Percentiles rank a stretch among this genome's conserved stretches.
These are phyloP conservation scores for Termitomyces sp. DNA, from an alignment of 768 basidiomycete species.

Conservation along the genomic window DNA sequence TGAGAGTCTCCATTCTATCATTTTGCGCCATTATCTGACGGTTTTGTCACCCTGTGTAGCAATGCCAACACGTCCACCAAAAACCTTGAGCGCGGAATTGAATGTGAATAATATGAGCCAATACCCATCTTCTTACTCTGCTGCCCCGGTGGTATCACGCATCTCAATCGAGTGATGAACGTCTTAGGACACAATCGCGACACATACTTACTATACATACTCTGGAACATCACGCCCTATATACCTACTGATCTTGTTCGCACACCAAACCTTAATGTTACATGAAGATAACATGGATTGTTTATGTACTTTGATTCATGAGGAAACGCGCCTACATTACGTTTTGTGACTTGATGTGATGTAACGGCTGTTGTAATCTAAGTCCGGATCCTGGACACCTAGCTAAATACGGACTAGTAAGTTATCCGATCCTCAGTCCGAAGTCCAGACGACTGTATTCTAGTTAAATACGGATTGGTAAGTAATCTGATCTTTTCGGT, in stretches of 20 bases:
- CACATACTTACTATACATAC: not conserved
- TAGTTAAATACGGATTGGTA: too few species aligned
- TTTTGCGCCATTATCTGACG: slow-evolving; percentile 23
- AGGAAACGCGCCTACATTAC: too few species aligned
- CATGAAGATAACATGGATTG: not conserved
- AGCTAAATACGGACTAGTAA: too few species aligned
- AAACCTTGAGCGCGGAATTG: slow-evolving; percentile 35
- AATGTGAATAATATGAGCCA: slow-evolving; percentile 37
- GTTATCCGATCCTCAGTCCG: too few species aligned
- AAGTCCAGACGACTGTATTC: too few species aligned
- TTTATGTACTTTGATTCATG: not conserved
- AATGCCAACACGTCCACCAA: slow-evolving; percentile 37
- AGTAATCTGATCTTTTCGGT: too few species aligned
- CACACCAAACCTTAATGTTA: not conserved
- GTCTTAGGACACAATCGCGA: not conserved
- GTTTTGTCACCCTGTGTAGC: slow-evolving; percentile 35
- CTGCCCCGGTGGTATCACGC: slow-evolving; percentile 48
- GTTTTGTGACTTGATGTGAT: too few species aligned
- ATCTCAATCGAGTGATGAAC: slow-evolving; percentile 69
- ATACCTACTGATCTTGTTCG: slow-evolving; percentile 7
- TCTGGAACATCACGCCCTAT: not conserved
- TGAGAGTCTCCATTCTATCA: slow-evolving; percentile 38
- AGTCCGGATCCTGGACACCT: too few species aligned
- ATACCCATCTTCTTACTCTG: slow-evolving; percentile 42
- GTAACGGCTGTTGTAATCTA: too few species aligned